Evolutionary conservation across 805 yeast genomes (phyloP).

Genomic region (Wickerhamiella sorbophila): DNA sequence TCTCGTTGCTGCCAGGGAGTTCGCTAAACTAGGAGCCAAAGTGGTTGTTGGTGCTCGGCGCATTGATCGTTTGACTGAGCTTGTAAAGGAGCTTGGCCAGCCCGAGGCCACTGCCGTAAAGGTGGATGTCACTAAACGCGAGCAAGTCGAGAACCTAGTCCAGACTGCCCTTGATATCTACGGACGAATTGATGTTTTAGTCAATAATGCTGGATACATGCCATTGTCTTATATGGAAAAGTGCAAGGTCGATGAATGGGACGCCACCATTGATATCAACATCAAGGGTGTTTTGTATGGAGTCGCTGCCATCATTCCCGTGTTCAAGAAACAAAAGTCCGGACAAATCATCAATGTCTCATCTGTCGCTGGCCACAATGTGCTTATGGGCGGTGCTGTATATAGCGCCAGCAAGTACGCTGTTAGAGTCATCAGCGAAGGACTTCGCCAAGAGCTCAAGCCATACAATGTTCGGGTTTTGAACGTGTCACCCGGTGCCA

Average conservation of each 20-base stretch:
- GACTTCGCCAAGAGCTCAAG: slow-evolving; percentile 55
- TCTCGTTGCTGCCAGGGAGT: slow-evolving; percentile 70
- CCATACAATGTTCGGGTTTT: slow-evolving; percentile 51
- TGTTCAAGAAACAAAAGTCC: slow-evolving; percentile 51
- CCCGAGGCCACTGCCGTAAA: slow-evolving; percentile 33
- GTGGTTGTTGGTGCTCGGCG: slow-evolving; percentile 65
- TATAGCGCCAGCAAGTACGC: background rate
- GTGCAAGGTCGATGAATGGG: slow-evolving; percentile 48
- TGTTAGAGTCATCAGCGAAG: slow-evolving; percentile 38
- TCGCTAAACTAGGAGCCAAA: slow-evolving; percentile 57
- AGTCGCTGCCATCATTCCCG: slow-evolving; percentile 61
- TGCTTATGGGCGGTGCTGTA: background rate
- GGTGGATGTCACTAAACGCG: slow-evolving; percentile 41
- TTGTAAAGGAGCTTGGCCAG: slow-evolving; percentile 32
- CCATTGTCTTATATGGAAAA: slow-evolving; percentile 52
- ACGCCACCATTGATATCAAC: slow-evolving; percentile 57
- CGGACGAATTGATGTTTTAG: slow-evolving; percentile 39
- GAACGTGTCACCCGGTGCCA: slow-evolving; percentile 63
- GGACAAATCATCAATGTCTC: slow-evolving; percentile 47
- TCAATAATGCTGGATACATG: slow-evolving; percentile 53
- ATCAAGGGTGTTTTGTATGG: slow-evolving; percentile 67
- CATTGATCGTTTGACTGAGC: slow-evolving; percentile 37
- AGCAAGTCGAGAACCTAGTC: slow-evolving; percentile 37
- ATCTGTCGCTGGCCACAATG: slow-evolving; percentile 21
- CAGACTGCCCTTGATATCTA: slow-evolving; percentile 35